These are phyloP conservation scores for Harringtonia lauricola DNA, from an alignment of 2,329 filamentous ascomycete species.

Conservation along the genomic window DNA sequence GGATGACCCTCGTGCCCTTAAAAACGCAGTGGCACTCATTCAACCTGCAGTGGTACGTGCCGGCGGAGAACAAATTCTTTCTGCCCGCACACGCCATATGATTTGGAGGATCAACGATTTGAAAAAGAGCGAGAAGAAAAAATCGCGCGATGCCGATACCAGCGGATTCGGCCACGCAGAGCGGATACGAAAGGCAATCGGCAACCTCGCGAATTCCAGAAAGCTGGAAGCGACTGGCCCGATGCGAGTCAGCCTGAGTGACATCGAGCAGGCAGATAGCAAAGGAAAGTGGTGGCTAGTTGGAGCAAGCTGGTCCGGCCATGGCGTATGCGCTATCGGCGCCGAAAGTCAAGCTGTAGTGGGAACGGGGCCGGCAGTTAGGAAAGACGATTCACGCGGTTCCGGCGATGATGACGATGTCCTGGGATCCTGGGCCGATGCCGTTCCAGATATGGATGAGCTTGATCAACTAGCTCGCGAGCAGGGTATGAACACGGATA, in stretches of 20 bases:
- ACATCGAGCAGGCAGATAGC: slow-evolving; percentile 74
- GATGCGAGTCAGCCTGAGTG: slow-evolving; percentile 67
- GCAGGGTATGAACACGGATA: slow-evolving; percentile 77
- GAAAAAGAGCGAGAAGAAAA: slow-evolving; percentile 87
- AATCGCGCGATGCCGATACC: slow-evolving; percentile 32
- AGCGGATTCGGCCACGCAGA: slow-evolving; percentile 69
- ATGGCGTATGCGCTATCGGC: slow-evolving; percentile 17
- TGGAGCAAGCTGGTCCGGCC: slow-evolving; percentile 74
- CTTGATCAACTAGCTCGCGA: slow-evolving; percentile 51
- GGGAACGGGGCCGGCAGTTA: slow-evolving; percentile 14
- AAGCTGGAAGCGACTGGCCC: slow-evolving; percentile 67
- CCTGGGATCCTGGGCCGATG: slow-evolving; percentile 30
- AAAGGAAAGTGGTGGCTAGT: slow-evolving; percentile 98
- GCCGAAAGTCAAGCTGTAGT: slow-evolving; percentile 1
- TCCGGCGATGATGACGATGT: slow-evolving; percentile 18
- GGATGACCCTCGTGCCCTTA: slow-evolving; percentile 79
- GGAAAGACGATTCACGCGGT: too few relatives aligned
- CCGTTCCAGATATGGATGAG: slow-evolving; percentile 57
- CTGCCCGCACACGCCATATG: slow-evolving; percentile 92
- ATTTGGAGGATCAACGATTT: slow-evolving; percentile 91
- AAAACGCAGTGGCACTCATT: slow-evolving; percentile 75
- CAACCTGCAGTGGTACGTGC: slow-evolving; percentile 58
- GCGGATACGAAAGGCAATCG: slow-evolving; percentile 80
- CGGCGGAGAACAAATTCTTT: slow-evolving; percentile 55
- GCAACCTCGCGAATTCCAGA: slow-evolving; percentile 53